Evolutionary conservation across 352 stramenopile genomes (phyloP), one percentile per base, ranked within the genome.

Genomic region (Phytopythium delawarense): DNA sequence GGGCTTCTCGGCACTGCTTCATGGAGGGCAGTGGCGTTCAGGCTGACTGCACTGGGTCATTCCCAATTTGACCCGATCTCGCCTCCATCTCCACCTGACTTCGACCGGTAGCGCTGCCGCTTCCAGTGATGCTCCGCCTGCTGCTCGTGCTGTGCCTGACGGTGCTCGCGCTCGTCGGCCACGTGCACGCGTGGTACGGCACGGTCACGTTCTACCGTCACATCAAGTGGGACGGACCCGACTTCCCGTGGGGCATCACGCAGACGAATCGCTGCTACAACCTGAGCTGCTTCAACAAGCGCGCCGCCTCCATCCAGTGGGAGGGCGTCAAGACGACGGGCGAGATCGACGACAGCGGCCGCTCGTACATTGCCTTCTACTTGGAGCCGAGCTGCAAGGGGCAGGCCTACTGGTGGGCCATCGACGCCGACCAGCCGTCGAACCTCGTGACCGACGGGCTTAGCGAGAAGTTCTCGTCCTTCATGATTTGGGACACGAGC

Each of bases 381-480:
- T 55, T 70, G 18, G 44, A 58, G 12, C 51, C 62, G 44, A 53
- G 61, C 0, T 76, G 69, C 35, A 62, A 30, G 7, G 65, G 69
- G 4, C 21, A 59, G 18, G n/a, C 37, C 9, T 48, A 6, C 34
- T 59, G 53, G 53, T 59, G 53, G 53, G 5, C 35, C 16, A 35
- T 32, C 18, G 15, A 65, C 53, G 1, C 57, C 61, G 12, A 55
- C 49, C 4, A 63, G 57, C 32, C 65, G 35, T 66, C 64, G 34
- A 63, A 74, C 50, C 70, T 74, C 37, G 57, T 50, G 16, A 20
- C 37, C 2, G 54, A 66, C 37, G 40, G 28, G 1, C 53, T 77
- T 11, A 50, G 63, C 45, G 70, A 72, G 21, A 64, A 65, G 39
- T 59, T 77, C 0, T 74, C 70, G 23, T 77, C 70, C 13, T 74